Base-by-base conservation (phyloP, 2,329 filamentous ascomycete genomes). In the Talaromyces funiculosus region DNA sequence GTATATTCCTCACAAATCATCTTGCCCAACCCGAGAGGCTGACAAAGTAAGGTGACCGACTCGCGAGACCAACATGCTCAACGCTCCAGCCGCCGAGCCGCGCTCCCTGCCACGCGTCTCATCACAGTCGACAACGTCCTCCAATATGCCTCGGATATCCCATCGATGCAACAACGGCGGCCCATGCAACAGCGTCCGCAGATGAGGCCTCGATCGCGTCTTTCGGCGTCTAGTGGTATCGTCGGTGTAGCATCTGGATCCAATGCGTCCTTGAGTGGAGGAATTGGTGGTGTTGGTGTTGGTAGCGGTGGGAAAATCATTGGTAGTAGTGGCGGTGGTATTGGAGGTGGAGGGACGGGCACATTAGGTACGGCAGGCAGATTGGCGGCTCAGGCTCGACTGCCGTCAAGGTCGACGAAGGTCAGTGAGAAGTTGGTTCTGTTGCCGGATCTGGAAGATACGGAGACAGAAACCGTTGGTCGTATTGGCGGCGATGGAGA, bases 371-470 rank as follows among this genome's bases (percentile, higher is more conserved):
- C 85, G 43, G 80, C 81, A 45, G 82, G 84, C 10, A 80, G 83
- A 77, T 73, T 84, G 51, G 77, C 81, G 0, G 81, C 82, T 6
- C 70, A 75, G 56, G 79, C 82, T 59, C 81, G 85, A 65, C 80
- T 97, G 66, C 94, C 93, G 0, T 88, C 90, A 5, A 85, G 94
- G 57, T 95, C 92, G 38, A 95, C 91, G 29, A 97, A 97, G 75
- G 88, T 96, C 65, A 96, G 90, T 73, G 91, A 97, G 78, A 97
- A 97, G 77, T 81, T 99, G n/a, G 94, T 99, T 0, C 80, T 97
- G 37, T 82, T 99, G 14, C 94, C 94, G 0, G 93, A 97, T 71
- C 89, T 92, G 1, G 81, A 81, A 3, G 79, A 81, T 53, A 81
- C 81, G 22, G 71, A 72, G 6, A 81, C 81, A 37, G 81, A 84